Conservation (phyloP, 306 rosid species). For the Acacia confusa region DNA sequence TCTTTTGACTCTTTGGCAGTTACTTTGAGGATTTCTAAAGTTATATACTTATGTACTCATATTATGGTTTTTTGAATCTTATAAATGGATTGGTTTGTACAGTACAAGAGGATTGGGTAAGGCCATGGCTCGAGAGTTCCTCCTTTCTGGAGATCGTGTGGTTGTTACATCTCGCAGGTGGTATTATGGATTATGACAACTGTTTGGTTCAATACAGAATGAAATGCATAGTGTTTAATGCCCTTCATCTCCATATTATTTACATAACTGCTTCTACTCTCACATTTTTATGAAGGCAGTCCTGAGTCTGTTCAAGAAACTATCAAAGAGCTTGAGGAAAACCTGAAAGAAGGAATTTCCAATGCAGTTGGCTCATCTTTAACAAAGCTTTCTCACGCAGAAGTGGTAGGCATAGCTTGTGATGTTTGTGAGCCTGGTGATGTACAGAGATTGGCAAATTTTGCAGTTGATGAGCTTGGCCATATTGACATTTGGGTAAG, state of each 20-base stretch:
- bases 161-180: constrained; percentile 94
- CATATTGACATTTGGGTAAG: constrained; percentile 91
- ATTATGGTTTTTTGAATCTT: constrained; percentile 20
- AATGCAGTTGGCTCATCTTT: constrained; percentile 53
- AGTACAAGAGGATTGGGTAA: constrained; percentile 97
- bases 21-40: constrained; percentile 9
- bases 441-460: constrained; percentile 73
- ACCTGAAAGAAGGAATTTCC: constrained; percentile 68
- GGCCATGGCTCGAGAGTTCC: constrained; percentile 95
- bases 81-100: constrained; percentile 38
- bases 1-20: background rate
- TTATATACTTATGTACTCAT: constrained; percentile 10
- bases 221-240: constrained; percentile 2
- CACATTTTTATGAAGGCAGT: constrained; percentile 61
- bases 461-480: constrained; percentile 69
- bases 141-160: constrained; percentile 90
- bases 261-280: constrained; percentile 21
- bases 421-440: constrained; percentile 82
- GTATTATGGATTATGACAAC: constrained; percentile 27
- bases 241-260: constrained; percentile 29
- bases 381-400: constrained; percentile 62
- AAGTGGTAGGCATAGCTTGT: constrained; percentile 85
- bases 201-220: constrained; percentile 10
- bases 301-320: constrained; percentile 74
- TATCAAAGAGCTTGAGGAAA: constrained; percentile 87